Evolutionary conservation across 2,329 filamentous ascomycete genomes (phyloP), one percentile per base, ranked within the genome.

Genomic region (Madurella fahalii): DNA sequence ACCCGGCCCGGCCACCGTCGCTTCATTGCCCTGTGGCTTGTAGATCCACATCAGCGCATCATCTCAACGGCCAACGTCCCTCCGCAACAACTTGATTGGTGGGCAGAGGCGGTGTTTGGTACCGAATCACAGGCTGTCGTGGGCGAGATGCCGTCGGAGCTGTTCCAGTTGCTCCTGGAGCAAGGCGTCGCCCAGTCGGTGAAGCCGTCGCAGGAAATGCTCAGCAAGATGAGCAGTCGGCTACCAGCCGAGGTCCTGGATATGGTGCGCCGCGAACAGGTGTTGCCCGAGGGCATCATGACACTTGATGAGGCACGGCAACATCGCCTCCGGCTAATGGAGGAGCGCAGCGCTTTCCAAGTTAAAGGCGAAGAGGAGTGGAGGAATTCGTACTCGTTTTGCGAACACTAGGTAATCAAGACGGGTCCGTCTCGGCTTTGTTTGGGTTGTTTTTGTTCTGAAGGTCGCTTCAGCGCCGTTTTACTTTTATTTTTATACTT

Each of bases 21-120:
- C 59, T 77, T 85, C 52, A 67, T 85, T 0, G 78, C 77, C 0
- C 70, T 86, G 40, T 85, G 78, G 64, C 72, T 86, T 2, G 76
- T 86, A 2, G 82, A 86, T 59, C 82, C 82, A 0, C 63, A 75
- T 31, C 61, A 69, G 5, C 73, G 74, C 7, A 72, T 85, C 47
- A 71, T 80, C 9, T 82, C 68, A 2, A 70, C 70, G 0, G 66
- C 65, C 20, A 69, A 71, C 34, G 69, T 73, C n/a, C 71, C 71
- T n/a, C 71, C 72, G 4, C 69, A 74, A 57, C 68, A 63, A 30
- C 59, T 60, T 40, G 66, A 69, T 46, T 72, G 70, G 70, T 73
- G 68, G 69, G 64, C 63, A 5, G 63, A 64, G 25, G 60, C 49
- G 4, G 47, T 53, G 7, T 52, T 65, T 50, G 61, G 60, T 47